phyloP scores from a whole-genome alignment of 768 basidiomycete species.

The Rhodosporidiobolus sp. region DNA sequence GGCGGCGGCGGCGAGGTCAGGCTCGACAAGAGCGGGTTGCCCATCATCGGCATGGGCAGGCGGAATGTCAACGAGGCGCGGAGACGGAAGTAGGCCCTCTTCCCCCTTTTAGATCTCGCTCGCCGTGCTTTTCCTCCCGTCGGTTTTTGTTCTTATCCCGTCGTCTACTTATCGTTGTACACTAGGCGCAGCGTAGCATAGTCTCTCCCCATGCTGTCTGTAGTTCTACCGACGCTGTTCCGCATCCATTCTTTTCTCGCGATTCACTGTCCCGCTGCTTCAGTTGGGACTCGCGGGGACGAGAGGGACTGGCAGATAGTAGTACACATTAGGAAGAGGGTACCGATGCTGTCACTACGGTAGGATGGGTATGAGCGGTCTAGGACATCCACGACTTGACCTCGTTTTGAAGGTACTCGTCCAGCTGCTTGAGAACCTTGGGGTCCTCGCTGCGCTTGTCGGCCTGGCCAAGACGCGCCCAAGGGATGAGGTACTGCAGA shows the following conservation, averaged over 20 bases:
- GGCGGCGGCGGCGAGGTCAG: constrained; percentile 35
- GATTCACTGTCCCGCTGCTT: too few relatives aligned
- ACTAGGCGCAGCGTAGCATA: too few relatives aligned
- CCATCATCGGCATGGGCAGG: constrained; percentile 78
- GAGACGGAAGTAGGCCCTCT: constrained; percentile 51
- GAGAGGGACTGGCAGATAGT: too few relatives aligned
- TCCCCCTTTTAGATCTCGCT: background rate
- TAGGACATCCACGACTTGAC: background rate
- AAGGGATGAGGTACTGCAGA: background rate
- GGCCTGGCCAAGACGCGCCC: background rate
- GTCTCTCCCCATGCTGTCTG: too few relatives aligned
- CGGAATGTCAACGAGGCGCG: constrained; percentile 81
- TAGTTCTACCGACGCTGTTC: too few relatives aligned
- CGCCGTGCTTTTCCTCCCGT: background rate
- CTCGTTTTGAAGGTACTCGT: constrained; percentile 5
- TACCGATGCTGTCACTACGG: too few relatives aligned
- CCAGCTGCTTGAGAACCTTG: background rate
- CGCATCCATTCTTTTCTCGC: too few relatives aligned
- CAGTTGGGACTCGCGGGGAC: too few relatives aligned
- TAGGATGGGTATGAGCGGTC: too few relatives aligned
- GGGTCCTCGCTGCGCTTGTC: background rate
- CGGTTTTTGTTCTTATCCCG: background rate
- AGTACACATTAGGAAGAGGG: too few relatives aligned
- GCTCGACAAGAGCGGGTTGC: constrained; percentile 60
- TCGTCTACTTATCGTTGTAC: too few relatives aligned